A percentile compares a stretch with the other conserved stretches of the same genome.
Evolutionary conservation across 805 yeast genomes (phyloP).

Genomic region (Torulaspora indica): DNA sequence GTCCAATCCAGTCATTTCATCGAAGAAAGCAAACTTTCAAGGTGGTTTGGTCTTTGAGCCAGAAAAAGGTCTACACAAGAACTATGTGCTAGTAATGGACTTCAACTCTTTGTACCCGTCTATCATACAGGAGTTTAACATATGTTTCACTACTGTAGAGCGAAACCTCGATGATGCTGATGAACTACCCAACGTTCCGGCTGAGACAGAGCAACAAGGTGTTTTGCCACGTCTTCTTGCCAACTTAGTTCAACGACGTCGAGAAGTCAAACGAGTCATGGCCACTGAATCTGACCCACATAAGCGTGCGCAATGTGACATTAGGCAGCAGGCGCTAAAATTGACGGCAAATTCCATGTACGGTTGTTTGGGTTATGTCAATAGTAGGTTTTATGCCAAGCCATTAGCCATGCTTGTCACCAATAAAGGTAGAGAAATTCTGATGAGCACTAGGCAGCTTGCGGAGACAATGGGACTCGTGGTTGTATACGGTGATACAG

Average conservation of each 20-base stretch:
- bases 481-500: slow-evolving; percentile 97
- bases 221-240: slow-evolving; percentile 81
- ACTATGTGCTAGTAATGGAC: slow-evolving; percentile 90
- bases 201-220: slow-evolving; percentile 56
- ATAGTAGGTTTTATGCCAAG: slow-evolving; percentile 90
- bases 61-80: slow-evolving; percentile 87
- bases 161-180: slow-evolving; percentile 55
- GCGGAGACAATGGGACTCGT: slow-evolving; percentile 80
- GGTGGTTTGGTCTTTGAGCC: slow-evolving; percentile 98
- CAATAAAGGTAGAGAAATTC: slow-evolving; percentile 89
- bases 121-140: slow-evolving; percentile 93
- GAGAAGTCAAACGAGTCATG: slow-evolving; percentile 83
- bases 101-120: slow-evolving; percentile 96
- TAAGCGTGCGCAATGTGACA: slow-evolving; percentile 82
- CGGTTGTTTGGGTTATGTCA: slow-evolving; percentile 92
- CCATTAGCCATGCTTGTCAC: slow-evolving; percentile 96
- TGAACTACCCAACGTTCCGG: slow-evolving; percentile 66
- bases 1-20: slow-evolving; percentile 42
- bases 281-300: slow-evolving; percentile 63
- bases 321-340: slow-evolving; percentile 92
- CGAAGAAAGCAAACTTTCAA: slow-evolving; percentile 69
- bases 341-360: slow-evolving; percentile 99
- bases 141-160: slow-evolving; percentile 93
- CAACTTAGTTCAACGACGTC: slow-evolving; percentile 82
- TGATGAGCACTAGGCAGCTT: slow-evolving; percentile 85